Evolutionary conservation across 495 filamentous ascomycete genomes (phyloP).

Genomic region (Aeminium ludgeri): DNA sequence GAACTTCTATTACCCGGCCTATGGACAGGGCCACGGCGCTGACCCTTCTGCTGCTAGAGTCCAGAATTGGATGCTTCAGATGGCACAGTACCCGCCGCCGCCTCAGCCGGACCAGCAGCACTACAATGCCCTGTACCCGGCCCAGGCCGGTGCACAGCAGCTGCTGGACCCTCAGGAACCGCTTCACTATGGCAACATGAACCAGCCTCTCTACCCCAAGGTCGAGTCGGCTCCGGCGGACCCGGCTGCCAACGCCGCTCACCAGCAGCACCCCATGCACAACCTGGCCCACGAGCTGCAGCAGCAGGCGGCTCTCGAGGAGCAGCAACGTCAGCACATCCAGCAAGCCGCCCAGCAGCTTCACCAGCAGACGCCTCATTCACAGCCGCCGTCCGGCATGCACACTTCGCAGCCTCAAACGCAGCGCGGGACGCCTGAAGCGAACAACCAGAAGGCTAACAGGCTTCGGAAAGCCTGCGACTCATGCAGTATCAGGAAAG

Average conservation of each 20-base stretch:
- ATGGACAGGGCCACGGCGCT: neutral
- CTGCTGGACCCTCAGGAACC: slow-evolving; percentile 3
- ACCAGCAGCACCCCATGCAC: slow-evolving; percentile 3
- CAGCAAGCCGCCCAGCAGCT: slow-evolving; percentile 6
- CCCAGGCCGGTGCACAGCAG: slow-evolving; percentile 10
- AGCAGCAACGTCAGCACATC: slow-evolving; percentile 8
- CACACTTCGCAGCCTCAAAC: neutral
- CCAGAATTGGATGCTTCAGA: slow-evolving; percentile 12
- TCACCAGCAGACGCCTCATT: slow-evolving; percentile 1
- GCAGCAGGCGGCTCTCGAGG: slow-evolving; percentile 5
- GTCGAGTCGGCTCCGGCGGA: slow-evolving; percentile 3
- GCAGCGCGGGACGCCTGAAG: neutral
- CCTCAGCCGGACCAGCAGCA: slow-evolving; percentile 12
- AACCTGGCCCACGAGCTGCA: slow-evolving; percentile 6
- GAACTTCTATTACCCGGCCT: neutral
- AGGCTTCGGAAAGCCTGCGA: slow-evolving; percentile 68
- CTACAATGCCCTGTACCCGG: slow-evolving; percentile 13
- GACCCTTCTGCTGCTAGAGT: neutral
- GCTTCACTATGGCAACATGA: slow-evolving; percentile 7
- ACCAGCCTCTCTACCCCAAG: slow-evolving; percentile 13
- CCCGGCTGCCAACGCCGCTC: neutral
- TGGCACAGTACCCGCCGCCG: slow-evolving; percentile 17
- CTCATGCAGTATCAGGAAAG: slow-evolving; percentile 69
- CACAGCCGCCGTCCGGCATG: neutral
- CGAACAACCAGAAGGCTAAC: slow-evolving; percentile 23